These are phyloP conservation scores for Cytospora piceicola DNA, from an alignment of 2,329 filamentous ascomycete species.

Conservation along the genomic window DNA sequence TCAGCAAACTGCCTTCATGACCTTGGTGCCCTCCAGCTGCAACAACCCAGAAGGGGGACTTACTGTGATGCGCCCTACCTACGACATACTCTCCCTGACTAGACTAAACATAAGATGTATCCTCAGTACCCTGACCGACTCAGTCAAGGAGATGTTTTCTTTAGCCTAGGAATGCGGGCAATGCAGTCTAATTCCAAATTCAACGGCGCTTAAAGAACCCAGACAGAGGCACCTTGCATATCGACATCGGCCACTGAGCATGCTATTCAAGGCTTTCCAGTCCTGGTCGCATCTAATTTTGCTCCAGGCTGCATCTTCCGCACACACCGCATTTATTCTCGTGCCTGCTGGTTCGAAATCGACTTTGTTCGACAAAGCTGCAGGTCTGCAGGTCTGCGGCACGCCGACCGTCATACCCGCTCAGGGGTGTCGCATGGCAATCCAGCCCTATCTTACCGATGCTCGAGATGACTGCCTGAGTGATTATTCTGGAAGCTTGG, in stretches of 20 bases:
- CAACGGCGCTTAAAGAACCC: background rate
- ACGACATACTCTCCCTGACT: background rate
- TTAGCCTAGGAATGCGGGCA: background rate
- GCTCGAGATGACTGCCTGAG: slow-evolving; percentile 11
- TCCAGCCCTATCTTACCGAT: slow-evolving; percentile 22
- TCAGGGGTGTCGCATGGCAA: slow-evolving; percentile 23
- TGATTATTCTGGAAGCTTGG: slow-evolving; percentile 18
- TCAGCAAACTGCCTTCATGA: background rate
- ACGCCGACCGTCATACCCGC: slow-evolving; percentile 16
- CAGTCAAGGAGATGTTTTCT: background rate
- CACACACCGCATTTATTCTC: background rate
- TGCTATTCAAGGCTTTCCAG: background rate
- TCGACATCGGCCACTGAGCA: background rate
- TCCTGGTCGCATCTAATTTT: background rate
- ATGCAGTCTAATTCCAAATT: background rate
- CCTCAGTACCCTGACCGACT: background rate
- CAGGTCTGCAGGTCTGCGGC: slow-evolving; percentile 22
- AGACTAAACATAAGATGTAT: background rate
- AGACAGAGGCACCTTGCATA: background rate
- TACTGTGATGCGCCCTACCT: background rate
- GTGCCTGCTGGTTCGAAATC: background rate
- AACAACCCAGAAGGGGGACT: background rate
- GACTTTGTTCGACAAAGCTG: slow-evolving; percentile 11
- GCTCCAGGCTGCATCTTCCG: background rate
- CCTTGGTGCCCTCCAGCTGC: no score